Percentiles rank a stretch among this genome's conserved stretches.
These are phyloP conservation scores for Triticum timopheevii DNA, from an alignment of 176 grass and related monocot genomes.

Conservation along the genomic window DNA sequence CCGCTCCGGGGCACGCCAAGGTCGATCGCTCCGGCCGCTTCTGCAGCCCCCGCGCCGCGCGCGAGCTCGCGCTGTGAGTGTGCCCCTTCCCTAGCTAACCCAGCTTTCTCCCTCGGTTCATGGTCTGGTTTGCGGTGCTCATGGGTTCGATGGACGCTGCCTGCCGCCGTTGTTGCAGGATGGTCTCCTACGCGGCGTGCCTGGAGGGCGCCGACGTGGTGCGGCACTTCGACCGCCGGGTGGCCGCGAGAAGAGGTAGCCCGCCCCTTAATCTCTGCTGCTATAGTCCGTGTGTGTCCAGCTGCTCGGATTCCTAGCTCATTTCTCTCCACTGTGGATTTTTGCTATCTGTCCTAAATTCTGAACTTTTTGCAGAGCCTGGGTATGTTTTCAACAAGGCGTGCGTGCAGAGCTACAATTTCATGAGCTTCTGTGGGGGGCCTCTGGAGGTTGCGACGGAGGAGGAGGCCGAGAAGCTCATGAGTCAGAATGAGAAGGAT, in stretches of 20 bases:
- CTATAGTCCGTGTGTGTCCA: background rate
- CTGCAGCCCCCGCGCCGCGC: slow-evolving; percentile 79
- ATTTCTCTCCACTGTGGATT: background rate
- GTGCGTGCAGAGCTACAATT: slow-evolving; percentile 63
- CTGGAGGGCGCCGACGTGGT: slow-evolving; percentile 84
- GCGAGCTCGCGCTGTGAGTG: slow-evolving; percentile 95
- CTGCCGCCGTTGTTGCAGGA: slow-evolving; percentile 34
- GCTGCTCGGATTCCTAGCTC: background rate
- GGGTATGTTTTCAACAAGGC: slow-evolving; percentile 80
- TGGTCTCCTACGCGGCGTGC: slow-evolving; percentile 92
- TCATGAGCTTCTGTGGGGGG: slow-evolving; percentile 78
- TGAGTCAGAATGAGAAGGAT: slow-evolving; percentile 67
- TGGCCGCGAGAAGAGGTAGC: slow-evolving; percentile 77
- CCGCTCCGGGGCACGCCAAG: slow-evolving; percentile 19
- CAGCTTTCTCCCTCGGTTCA: background rate
- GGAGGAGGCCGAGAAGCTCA: slow-evolving; percentile 82
- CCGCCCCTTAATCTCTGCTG: background rate
- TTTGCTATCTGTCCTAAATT: slow-evolving; percentile 18
- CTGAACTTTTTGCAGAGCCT: slow-evolving; percentile 44
- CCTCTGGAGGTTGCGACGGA: slow-evolving; percentile 78
- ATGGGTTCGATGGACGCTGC: background rate
- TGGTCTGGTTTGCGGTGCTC: background rate
- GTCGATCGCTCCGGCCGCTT: slow-evolving; percentile 80
- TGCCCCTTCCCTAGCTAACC: background rate
- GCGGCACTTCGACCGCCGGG: slow-evolving; percentile 82